phyloP scores from a whole-genome alignment of 2,329 filamentous ascomycete genomes.

The Colletotrichum abscissum region DNA sequence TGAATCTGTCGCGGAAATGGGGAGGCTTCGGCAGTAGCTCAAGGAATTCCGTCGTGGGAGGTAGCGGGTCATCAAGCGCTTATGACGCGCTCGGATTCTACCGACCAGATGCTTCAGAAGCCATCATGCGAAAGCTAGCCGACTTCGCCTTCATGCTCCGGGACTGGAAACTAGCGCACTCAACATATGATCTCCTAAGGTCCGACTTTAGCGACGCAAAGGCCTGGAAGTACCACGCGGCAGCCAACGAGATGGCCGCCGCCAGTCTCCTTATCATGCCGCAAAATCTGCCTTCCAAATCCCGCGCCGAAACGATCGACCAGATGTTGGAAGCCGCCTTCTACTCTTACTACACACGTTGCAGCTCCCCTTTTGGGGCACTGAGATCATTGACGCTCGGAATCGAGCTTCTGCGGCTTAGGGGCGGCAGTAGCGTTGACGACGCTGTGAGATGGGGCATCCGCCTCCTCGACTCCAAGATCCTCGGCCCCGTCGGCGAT shows the following conservation, averaged over 20 bases:
- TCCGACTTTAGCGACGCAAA: conserved; percentile 95
- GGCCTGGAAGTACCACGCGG: conserved; percentile 95
- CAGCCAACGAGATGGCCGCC: conserved; percentile 94
- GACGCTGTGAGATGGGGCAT: conserved; percentile 89
- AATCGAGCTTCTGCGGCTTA: conserved; percentile 83
- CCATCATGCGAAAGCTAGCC: conserved; percentile 90
- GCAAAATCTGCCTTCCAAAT: conserved; percentile 77
- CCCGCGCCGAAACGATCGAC: conserved; percentile 83
- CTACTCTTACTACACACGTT: conserved; percentile 93
- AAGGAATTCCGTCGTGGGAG: conserved; percentile 67
- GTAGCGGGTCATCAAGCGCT: conserved; percentile 63
- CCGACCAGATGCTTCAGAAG: conserved; percentile 84
- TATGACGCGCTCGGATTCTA: conserved; percentile 89
- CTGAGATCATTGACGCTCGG: conserved; percentile 81
- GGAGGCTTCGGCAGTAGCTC: conserved; percentile 79
- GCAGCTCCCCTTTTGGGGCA: conserved; percentile 81
- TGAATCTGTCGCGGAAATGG: conserved; percentile 93
- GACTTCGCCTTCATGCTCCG: conserved; percentile 98
- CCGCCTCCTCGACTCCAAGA: conserved; percentile 80
- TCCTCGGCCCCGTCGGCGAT: conserved; percentile 81
- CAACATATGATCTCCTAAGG: conserved; percentile 89
- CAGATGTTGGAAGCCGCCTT: conserved; percentile 89
- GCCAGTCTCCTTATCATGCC: conserved; percentile 84
- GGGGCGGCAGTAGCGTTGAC: conserved; percentile 84
- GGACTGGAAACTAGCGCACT: conserved; percentile 93